Evolutionary conservation across 352 stramenopile species (phyloP).

Genomic region (Phytophthora lateralis): DNA sequence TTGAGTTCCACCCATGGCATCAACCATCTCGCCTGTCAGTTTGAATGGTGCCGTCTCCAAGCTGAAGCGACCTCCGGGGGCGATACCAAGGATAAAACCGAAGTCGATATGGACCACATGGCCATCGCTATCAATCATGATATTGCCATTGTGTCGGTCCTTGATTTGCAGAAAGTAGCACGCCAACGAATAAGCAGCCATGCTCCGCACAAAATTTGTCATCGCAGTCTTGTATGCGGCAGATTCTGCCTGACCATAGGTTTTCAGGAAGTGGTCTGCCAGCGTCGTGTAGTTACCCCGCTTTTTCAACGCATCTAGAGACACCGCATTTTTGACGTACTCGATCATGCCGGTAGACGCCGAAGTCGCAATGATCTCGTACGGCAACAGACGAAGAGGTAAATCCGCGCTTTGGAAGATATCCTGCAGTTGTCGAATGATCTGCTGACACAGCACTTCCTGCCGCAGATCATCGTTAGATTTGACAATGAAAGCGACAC

Average conservation of each 20-base stretch:
- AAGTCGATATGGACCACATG: constrained; percentile 99
- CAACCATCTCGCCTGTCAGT: constrained; percentile 97
- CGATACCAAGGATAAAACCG: constrained; percentile 98
- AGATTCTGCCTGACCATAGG: constrained; percentile 89
- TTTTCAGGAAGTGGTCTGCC: constrained; percentile 91
- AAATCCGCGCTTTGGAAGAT: constrained; percentile 95
- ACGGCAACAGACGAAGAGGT: constrained; percentile 95
- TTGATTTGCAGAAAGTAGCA: constrained; percentile 99
- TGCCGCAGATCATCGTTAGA: constrained; percentile 98
- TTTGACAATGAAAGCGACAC: constrained; percentile 96
- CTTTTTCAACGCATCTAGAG: constrained; percentile 97
- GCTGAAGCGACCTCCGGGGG: constrained; percentile 93
- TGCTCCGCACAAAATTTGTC: constrained; percentile 95
- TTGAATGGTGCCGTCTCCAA: constrained; percentile 99
- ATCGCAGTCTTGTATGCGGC: constrained; percentile 93
- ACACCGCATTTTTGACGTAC: constrained; percentile 97
- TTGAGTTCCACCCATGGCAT: constrained; percentile 94
- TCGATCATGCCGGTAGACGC: constrained; percentile 96
- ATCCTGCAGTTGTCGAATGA: constrained; percentile 96
- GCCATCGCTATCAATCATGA: constrained; percentile 98
- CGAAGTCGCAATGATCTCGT: constrained; percentile 96
- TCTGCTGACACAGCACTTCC: constrained; percentile 97
- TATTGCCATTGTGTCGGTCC: constrained; percentile 99
- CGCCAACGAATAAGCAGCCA: constrained; percentile 98
- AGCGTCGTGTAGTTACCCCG: constrained; percentile 84